A percentile compares a stretch with the other conserved stretches of the same genome.
Conservation (phyloP, 495 filamentous ascomycete species). For the Penicillium samsonianum region DNA sequence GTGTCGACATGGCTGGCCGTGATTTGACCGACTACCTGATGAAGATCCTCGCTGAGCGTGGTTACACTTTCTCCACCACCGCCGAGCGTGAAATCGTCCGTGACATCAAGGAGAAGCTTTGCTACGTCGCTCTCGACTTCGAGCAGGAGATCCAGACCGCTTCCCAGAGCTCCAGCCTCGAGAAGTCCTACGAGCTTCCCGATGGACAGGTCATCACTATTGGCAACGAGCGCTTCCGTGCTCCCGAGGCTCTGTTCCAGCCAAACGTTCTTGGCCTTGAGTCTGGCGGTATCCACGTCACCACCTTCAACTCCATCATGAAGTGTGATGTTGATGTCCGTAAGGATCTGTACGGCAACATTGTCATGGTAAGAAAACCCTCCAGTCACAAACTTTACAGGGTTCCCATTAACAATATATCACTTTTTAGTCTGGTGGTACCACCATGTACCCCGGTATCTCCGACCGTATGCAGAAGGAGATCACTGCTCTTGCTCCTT, state of each 20-base stretch:
- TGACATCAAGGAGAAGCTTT: slow-evolving; percentile 99
- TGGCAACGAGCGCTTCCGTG: slow-evolving; percentile 99
- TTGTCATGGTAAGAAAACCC: slow-evolving; percentile 93
- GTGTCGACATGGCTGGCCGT: slow-evolving; percentile 99
- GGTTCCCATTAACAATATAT: neutral
- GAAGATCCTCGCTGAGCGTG: slow-evolving; percentile 99
- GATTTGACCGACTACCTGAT: slow-evolving; percentile 99
- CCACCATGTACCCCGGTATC: slow-evolving; percentile 99
- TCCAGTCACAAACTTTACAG: too few relatives aligned
- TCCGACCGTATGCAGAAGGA: slow-evolving; percentile 99
- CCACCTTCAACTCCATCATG: slow-evolving; percentile 99
- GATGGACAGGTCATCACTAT: slow-evolving; percentile 99
- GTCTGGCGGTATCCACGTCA: slow-evolving; percentile 98
- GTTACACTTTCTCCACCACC: slow-evolving; percentile 99
- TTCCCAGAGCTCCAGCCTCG: slow-evolving; percentile 93
- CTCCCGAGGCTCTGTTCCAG: slow-evolving; percentile 99
- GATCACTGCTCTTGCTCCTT: slow-evolving; percentile 98
- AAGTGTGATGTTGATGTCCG: slow-evolving; percentile 99
- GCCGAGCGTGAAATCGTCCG: slow-evolving; percentile 99
- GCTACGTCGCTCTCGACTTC: slow-evolving; percentile 99
- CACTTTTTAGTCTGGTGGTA: slow-evolving; percentile 84
- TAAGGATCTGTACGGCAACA: slow-evolving; percentile 99
- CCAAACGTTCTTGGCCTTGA: slow-evolving; percentile 97
- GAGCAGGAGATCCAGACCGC: slow-evolving; percentile 99
- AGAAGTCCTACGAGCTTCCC: slow-evolving; percentile 99